Evolutionary conservation across 2,329 filamentous ascomycete species (phyloP), one percentile per base, ranked within the genome.

Genomic region (Teratosphaeria nubilosa): DNA sequence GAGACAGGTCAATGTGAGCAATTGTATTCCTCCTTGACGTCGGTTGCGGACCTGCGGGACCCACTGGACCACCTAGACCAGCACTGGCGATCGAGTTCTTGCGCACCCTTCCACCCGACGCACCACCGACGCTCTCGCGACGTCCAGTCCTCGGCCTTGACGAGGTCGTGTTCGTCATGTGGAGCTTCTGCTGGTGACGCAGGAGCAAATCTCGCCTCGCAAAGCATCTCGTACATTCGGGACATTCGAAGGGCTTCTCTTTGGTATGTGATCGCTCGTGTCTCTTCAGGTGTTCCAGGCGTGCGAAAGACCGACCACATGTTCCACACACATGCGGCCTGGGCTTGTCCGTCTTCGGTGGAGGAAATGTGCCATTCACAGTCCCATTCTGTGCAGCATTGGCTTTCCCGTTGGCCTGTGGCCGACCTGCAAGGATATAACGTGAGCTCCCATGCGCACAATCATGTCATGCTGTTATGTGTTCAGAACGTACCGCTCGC

Each of bases 181-280:
- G 94, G 53, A 99, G 82, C 80, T 99, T 99, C 79, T 99, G 94
- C 80, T 99, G 94, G 75, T 99, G 94, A 60, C 94, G 85, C 64
- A 99, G 78, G 57, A 99, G 81, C 65, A 99, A 76, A 74, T 99
- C 94, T 64, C 94, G 85, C 61, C 94, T 85, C 60, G 94, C 94
- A 75, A 99, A 99, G 76, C 94, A 97, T 75, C 94, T 80, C 41
- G 90, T 83, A 75, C 94, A 99, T 73, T 97, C 90, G 30, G 90
- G 90, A 69, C 94, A 99, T 75, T 96, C 91, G 68, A 99, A 99
- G 0, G 94, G 94, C 79, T 99, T 99, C 77, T 99, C 91, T 74
- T 99, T 96, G 51, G 91, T 96, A 72, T 96, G 91, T n/a, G 91
- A 96, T 62, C 94, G 85, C 76, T 97, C 94, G 75, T 99, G 94